Evolutionary conservation across 805 yeast genomes (phyloP).

Genomic region (Blastobotrys mokoenaii): DNA sequence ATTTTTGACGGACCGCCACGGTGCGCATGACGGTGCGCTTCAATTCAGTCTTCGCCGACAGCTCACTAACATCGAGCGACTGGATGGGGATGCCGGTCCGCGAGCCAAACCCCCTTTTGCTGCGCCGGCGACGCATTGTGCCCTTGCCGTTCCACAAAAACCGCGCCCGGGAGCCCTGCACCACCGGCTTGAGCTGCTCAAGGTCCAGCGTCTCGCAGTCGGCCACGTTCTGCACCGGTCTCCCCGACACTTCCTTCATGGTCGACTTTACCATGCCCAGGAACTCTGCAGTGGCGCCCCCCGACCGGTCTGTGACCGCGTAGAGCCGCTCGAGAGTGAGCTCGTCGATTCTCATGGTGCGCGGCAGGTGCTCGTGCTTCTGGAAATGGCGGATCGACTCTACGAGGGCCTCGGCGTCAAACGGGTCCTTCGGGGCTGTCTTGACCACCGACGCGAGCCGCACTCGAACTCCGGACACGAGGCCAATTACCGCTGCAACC

Average conservation of each 20-base stretch:
- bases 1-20: conserved; percentile 9
- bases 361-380: conserved; percentile 49
- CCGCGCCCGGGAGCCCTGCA: conserved; percentile 28
- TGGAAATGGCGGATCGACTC: conserved; percentile 69
- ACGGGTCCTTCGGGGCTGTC: conserved; percentile 75
- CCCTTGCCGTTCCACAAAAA: conserved; percentile 46
- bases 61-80: conserved; percentile 12
- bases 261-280: conserved; percentile 56
- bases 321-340: conserved; percentile 44
- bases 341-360: conserved; percentile 47
- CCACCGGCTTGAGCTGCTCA: conserved; percentile 24
- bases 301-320: conserved; percentile 36
- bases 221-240: conserved; percentile 24
- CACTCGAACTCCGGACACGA: conserved; percentile 56
- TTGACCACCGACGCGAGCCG: conserved; percentile 52
- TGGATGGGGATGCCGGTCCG: conserved; percentile 15
- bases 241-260: conserved; percentile 53
- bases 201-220: conserved; percentile 31
- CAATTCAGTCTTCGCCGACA: conserved; percentile 11
- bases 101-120: conserved; percentile 19
- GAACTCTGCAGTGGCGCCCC: conserved; percentile 26
- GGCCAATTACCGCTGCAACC: conserved; percentile 72
- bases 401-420: conserved; percentile 63
- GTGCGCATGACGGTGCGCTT: conserved; percentile 17
- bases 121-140: conserved; percentile 24